Base-by-base conservation (phyloP, 1,284 basidiomycete genomes). In the Farysia itapuensis region DNA sequence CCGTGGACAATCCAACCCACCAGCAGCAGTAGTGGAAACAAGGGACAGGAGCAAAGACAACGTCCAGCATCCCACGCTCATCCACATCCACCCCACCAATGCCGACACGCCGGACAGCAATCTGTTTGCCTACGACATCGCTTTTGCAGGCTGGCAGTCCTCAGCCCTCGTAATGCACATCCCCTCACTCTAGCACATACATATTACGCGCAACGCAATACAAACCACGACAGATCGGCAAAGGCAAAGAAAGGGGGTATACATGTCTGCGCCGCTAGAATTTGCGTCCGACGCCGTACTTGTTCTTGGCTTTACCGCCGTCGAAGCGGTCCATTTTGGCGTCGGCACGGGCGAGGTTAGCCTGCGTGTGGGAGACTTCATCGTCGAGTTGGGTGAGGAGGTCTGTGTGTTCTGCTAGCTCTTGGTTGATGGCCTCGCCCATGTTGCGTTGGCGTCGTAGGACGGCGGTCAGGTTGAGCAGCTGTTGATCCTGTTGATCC, bases 361-460 rank as follows among this genome's bases (percentile, higher is more conserved):
- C 81, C 35, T 86, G 86, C 2, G 87, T 85, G 16, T 79, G 79
- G 65, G 88, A 88, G 33, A 91, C 85, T 41, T 91, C 85, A 30
- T 81, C 78, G 16, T 85, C 82, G 41, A 97, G 79, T 67, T 84
- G 84, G 70, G 93, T 88, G 63, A 97, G 78, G 78, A 95, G 77
- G 71, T 93, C 90, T 64, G 85, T 92, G 79, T 97, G 94, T 64
- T 85, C 80, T 5, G 80, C 80, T 48, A 98, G 84, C 79, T 98
- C 94, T 42, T 82, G 81, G 46, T 84, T 82, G 58, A 98, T 97
- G 14, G 91, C 90, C 57, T 89, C 81, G 9, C 93, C 94, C 35
- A 97, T 82, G 43, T 88, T 84, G 63, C 85, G 83, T 79, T 97
- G 93, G 30, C 90, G 82, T 56, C 84, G 83, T n/a, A 98, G 80